phyloP scores from a whole-genome alignment of 2,329 filamentous ascomycete species.

The Fusarium newnesense region DNA sequence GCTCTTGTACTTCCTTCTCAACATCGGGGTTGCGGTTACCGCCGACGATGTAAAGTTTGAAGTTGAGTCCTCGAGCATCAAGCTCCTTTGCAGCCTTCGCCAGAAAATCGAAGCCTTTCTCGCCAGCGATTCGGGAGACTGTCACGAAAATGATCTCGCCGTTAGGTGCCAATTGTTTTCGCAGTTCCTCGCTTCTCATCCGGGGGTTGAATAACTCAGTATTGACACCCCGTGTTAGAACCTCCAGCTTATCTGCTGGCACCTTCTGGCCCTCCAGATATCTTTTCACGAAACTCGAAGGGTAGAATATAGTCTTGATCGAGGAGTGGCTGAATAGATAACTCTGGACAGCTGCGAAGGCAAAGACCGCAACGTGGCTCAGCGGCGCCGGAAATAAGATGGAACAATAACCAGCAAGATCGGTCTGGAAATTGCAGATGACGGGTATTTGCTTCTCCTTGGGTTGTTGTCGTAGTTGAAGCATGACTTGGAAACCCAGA shows the following conservation, averaged over 20 bases:
- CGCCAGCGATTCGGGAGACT: conserved; percentile 73
- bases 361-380: conserved; percentile 68
- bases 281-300: conserved; percentile 68
- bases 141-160: conserved; percentile 73
- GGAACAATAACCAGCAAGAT: conserved; percentile 74
- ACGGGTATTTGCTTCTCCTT: conserved; percentile 65
- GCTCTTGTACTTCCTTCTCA: conserved; percentile 68
- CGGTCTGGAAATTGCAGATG: conserved; percentile 78
- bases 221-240: conserved; percentile 73
- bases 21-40: conserved; percentile 73
- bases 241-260: conserved; percentile 65
- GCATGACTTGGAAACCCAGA: conserved; percentile 75
- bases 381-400: conserved; percentile 75
- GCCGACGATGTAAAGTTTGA: conserved; percentile 74
- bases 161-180: conserved; percentile 66
- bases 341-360: conserved; percentile 72
- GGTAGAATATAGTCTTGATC: conserved; percentile 76
- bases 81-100: conserved; percentile 65
- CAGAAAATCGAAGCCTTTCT: conserved; percentile 77
- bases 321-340: conserved; percentile 71
- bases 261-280: conserved; percentile 70
- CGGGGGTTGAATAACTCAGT: conserved; percentile 69
- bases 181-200: conserved; percentile 61
- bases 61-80: conserved; percentile 64
- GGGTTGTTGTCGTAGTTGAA: conserved; percentile 72